These are phyloP conservation scores for Aspergillus haitiensis DNA, from an alignment of 495 filamentous ascomycete species.

Conservation along the genomic window DNA sequence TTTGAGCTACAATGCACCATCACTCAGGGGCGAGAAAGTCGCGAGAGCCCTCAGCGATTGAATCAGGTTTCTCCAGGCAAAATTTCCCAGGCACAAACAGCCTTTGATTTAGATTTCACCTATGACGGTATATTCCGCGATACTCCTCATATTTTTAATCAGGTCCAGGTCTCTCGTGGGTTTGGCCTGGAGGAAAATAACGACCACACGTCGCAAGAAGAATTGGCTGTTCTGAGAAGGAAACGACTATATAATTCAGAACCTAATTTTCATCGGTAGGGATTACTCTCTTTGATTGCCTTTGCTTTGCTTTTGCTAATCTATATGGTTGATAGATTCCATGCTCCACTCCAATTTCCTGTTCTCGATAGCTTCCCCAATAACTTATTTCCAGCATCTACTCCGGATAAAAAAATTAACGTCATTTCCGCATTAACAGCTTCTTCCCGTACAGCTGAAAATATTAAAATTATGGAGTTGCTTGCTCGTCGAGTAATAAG, in stretches of 20 bases:
- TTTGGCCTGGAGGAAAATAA: conserved; percentile 41
- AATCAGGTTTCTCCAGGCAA: conserved; percentile 19
- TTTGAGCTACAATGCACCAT: conserved; percentile 66
- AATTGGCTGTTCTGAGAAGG: conserved; percentile 37
- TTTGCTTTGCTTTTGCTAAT: conserved; percentile 10
- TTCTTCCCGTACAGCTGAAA: conserved; percentile 65
- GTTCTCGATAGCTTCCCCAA: conserved; percentile 78
- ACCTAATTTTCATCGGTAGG: conserved; percentile 63
- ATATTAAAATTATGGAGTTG: conserved; percentile 64
- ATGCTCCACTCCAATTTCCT: conserved; percentile 66
- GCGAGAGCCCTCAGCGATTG: conserved; percentile 19
- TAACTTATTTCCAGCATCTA: conserved; percentile 55
- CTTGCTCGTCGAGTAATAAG: conserved; percentile 58
- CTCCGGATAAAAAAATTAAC: conserved; percentile 46
- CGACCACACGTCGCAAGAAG: conserved; percentile 27
- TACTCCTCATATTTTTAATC: conserved; percentile 61
- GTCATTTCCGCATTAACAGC: conserved; percentile 70
- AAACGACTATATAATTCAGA: conserved; percentile 40
- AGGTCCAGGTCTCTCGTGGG: conserved; percentile 50
- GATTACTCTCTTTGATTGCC: conserved; percentile 13
- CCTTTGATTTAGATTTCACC: conserved; percentile 62
- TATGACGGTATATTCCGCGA: conserved; percentile 42
- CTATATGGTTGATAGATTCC: conserved; percentile 38
- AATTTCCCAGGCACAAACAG: conserved; percentile 28
- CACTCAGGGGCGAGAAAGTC: conserved; percentile 26